Evolutionary conservation across 192 early-diverging fungal genomes (phyloP), one percentile per base, ranked within the genome.

Genomic region (Linnemannia schmuckeri): DNA sequence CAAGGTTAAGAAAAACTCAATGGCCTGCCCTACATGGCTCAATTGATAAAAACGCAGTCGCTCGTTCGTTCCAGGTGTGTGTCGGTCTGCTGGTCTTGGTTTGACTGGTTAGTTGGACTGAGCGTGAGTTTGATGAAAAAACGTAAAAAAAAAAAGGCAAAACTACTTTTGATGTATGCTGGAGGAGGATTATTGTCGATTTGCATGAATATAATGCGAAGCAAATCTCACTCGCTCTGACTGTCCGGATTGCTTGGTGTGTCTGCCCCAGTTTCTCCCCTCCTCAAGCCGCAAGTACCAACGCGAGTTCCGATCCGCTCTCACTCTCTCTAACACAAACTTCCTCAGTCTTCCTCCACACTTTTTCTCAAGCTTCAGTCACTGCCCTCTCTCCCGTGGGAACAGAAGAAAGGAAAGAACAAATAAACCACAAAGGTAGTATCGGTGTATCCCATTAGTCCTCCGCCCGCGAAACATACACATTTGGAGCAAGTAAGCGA

Each of bases 271-370:
- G 61, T 27, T 30, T 66, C 10, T 35, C 61, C 24, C 30, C 27
- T 10, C 13, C 27, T 30, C n/a, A 66, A 24, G 27, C 15, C 61
- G 61, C 27, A 57, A 57, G 7, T 57, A 66, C 61, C 61, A 30
- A 66, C 61, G 61, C 61, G 61, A 66, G 61, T 66, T 66, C 30
- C 61, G 61, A 66, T 66, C 61, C 61, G 13, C 61, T 66, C 61
- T 33, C 61, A 10, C 30, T 15, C n/a, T 33, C 57, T 2, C 57
- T 27, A 2, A 4, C 18, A 15, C 22, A 2, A 18, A 6, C 30
- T 30, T 30, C 61, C 30, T 33, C 61, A 6, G 61, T 0, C 61
- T 66, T 30, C 27, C 61, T 66, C 30, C 61, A 10, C 61, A 12
- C 30, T 27, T 12, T 66, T 33, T 66, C 13, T 33, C 27, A 44